Conservation (phyloP, 1,284 basidiomycete genomes). For the Ganoderma leucocontextum region DNA sequence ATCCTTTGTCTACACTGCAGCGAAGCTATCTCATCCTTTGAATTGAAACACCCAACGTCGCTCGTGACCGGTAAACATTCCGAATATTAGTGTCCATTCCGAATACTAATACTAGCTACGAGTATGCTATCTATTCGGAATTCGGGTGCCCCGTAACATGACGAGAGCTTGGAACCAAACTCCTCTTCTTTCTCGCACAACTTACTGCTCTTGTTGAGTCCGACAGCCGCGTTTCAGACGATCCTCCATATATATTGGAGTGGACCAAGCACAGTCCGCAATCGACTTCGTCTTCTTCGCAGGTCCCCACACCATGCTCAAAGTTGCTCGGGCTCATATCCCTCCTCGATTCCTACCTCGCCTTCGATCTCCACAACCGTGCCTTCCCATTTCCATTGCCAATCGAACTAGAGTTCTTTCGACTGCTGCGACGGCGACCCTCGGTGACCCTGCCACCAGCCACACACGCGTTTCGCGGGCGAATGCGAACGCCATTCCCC, state of each 20-base stretch:
- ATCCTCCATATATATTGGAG: not conserved
- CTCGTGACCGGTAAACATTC: conserved; percentile 3
- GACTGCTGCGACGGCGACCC: not conserved
- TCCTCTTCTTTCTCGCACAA: not conserved
- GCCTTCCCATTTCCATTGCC: not conserved
- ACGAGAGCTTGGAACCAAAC: not conserved
- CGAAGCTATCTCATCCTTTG: not conserved
- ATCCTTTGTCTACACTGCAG: not conserved
- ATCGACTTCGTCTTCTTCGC: not conserved
- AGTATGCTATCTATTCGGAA: conserved; percentile 35
- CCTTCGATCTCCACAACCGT: not conserved
- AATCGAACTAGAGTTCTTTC: not conserved
- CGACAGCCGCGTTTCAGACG: not conserved
- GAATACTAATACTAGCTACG: not conserved
- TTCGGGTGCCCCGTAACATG: conserved; percentile 17
- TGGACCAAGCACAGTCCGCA: not conserved
- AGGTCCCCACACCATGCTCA: not conserved
- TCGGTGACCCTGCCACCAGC: not conserved
- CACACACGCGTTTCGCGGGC: conserved; percentile 19
- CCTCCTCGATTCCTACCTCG: not conserved
- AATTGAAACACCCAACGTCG: not conserved
- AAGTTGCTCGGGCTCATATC: not conserved
- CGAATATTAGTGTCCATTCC: conserved; percentile 9
- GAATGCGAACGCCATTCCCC: conserved; percentile 24
- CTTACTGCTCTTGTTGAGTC: not conserved